Conservation (phyloP, 2,329 filamentous ascomycete species). For the Blumeria hordei region DNA sequence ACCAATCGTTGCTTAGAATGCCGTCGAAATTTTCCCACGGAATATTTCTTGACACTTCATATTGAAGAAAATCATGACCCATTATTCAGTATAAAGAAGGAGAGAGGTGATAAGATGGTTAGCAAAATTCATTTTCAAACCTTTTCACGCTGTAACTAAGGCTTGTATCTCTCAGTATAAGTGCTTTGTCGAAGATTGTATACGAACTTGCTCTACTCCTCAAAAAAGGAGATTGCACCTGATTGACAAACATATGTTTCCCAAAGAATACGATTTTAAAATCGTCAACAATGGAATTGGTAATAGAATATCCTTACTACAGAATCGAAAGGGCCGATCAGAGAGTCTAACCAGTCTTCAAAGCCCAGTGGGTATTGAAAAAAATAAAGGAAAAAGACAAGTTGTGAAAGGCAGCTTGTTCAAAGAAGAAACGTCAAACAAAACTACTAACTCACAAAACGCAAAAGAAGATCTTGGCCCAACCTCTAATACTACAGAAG, state of each 20-base stretch:
- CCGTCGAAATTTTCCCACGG: conserved; percentile 65
- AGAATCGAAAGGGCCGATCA: conserved; percentile 26
- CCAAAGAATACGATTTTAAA: conserved; percentile 67
- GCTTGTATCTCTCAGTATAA: conserved; percentile 33
- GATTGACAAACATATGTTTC: conserved; percentile 86
- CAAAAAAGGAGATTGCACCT: conserved; percentile 72
- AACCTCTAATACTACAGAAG: conserved; percentile 3
- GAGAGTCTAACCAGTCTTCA: conserved; percentile 17
- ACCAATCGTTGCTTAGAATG: conserved; percentile 71
- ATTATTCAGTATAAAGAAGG: conserved; percentile 43
- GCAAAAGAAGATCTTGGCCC: background rate
- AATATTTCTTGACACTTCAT: conserved; percentile 58
- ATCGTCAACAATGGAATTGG: conserved; percentile 82
- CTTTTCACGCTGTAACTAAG: background rate
- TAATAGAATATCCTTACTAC: conserved; percentile 53
- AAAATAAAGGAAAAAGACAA: background rate
- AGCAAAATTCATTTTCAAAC: conserved; percentile 13
- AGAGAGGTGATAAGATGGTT: conserved; percentile 70
- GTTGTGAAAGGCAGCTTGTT: background rate
- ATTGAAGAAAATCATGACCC: conserved; percentile 84
- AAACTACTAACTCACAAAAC: background rate
- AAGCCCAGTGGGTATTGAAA: background rate
- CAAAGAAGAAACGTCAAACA: too few species aligned
- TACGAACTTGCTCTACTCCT: conserved; percentile 58
- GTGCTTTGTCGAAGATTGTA: conserved; percentile 78